These are phyloP conservation scores for Passalora sequoiae DNA, from an alignment of 2,329 filamentous ascomycete genomes.

Conservation along the genomic window DNA sequence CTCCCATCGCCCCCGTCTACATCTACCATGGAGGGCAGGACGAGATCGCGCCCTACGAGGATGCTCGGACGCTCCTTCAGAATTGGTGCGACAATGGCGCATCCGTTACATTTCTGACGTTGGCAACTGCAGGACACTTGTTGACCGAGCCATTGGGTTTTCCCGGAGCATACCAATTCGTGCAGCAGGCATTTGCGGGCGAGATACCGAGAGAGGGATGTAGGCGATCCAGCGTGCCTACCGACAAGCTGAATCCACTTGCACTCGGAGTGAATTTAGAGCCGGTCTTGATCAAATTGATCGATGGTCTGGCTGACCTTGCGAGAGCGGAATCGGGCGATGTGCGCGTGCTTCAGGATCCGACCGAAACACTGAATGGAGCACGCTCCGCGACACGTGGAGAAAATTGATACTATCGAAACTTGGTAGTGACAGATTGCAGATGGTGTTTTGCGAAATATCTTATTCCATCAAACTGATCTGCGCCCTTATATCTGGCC, in stretches of 20 bases:
- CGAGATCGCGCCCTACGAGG: slow-evolving; percentile 30
- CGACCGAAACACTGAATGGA: too few species aligned
- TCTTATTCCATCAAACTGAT: too few species aligned
- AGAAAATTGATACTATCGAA: too few species aligned
- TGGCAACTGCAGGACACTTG: slow-evolving; percentile 25
- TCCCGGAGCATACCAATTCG: slow-evolving; percentile 22
- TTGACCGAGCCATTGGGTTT: slow-evolving; percentile 27
- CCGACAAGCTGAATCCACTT: background rate
- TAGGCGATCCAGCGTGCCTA: background rate
- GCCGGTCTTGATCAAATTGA: slow-evolving; percentile 17
- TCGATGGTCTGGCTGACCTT: slow-evolving; percentile 19
- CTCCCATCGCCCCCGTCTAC: slow-evolving; percentile 27
- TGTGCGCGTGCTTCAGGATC: slow-evolving; percentile 11
- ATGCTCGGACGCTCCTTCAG: slow-evolving; percentile 23
- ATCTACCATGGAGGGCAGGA: slow-evolving; percentile 28
- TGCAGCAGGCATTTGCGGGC: slow-evolving; percentile 5
- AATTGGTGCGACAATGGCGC: slow-evolving; percentile 29
- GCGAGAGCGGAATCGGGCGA: slow-evolving; percentile 24
- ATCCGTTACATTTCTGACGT: slow-evolving; percentile 25
- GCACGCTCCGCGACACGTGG: too few species aligned
- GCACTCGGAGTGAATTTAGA: background rate
- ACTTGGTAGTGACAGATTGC: too few species aligned
- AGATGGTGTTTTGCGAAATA: background rate
- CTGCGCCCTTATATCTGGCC: background rate
- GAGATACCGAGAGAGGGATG: background rate